Percentiles rank a stretch among this genome's conserved stretches.
Conservation (phyloP, 2,329 filamentous ascomycete species). For the Elsinoe ampelina region DNA sequence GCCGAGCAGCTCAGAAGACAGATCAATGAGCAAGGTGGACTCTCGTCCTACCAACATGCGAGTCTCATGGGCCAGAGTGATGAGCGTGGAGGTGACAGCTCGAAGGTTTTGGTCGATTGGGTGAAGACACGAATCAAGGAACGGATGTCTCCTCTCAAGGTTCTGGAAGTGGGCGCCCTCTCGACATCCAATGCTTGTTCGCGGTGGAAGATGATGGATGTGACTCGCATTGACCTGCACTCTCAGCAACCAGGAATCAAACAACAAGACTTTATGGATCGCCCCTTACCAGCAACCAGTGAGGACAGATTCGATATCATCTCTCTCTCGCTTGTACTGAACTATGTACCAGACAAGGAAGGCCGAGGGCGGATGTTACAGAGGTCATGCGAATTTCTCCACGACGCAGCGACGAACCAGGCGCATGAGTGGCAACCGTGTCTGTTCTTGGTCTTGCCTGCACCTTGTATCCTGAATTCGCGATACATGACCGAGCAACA, state of each 20-base stretch:
- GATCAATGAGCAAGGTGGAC: constrained; percentile 48
- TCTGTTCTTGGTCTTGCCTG: constrained; percentile 81
- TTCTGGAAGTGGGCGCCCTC: constrained; percentile 85
- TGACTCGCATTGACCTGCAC: constrained; percentile 81
- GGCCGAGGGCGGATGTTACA: constrained; percentile 77
- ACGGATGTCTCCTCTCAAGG: constrained; percentile 37
- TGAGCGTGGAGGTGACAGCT: constrained; percentile 55
- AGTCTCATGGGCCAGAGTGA: constrained; percentile 53
- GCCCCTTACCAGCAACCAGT: constrained; percentile 57
- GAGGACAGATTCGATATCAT: constrained; percentile 74
- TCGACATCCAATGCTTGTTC: constrained; percentile 81
- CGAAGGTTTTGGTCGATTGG: constrained; percentile 51
- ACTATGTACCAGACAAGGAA: constrained; percentile 74
- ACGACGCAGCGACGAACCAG: constrained; percentile 16
- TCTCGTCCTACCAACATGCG: constrained; percentile 52
- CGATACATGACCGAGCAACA: constrained; percentile 70
- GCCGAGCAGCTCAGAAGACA: constrained; percentile 38
- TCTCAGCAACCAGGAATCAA: constrained; percentile 73
- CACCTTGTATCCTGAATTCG: constrained; percentile 81
- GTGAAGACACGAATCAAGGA: constrained; percentile 27
- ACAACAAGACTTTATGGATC: constrained; percentile 89
- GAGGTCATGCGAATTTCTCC: constrained; percentile 63
- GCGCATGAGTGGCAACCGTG: constrained; percentile 47
- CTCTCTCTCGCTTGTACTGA: constrained; percentile 84
- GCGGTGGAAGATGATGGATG: constrained; percentile 57